A percentile compares a stretch with the other conserved stretches of the same genome.
phyloP scores from a whole-genome alignment of 768 basidiomycete genomes.

The Phaffia tasmanica region DNA sequence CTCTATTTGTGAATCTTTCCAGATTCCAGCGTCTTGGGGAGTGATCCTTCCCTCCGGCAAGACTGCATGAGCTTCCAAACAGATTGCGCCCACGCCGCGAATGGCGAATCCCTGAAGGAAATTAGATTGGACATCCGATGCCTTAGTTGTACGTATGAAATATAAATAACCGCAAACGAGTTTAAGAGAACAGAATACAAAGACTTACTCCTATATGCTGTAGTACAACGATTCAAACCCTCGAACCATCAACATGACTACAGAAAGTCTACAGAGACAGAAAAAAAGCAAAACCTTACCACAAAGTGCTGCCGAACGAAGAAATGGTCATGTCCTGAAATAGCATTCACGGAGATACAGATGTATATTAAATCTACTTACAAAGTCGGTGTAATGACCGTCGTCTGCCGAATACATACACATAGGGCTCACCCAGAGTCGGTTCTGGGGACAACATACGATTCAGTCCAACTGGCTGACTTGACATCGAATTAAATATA shows the following conservation, averaged over 20 bases:
- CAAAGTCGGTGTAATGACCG: conserved; percentile 67
- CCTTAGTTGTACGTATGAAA: not conserved
- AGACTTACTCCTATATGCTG: no score
- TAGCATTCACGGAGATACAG: no score
- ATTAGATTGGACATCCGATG: not conserved
- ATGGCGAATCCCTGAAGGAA: conserved; percentile 45
- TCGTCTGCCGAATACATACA: conserved; percentile 67
- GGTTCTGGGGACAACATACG: conserved; percentile 2
- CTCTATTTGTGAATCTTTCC: not conserved
- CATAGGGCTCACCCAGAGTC: conserved; percentile 54
- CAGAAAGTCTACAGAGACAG: no score
- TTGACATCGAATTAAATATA: conserved; percentile 34
- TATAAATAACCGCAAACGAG: not conserved
- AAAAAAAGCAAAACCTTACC: no score
- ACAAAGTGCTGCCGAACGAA: no score
- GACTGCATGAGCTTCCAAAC: conserved; percentile 63
- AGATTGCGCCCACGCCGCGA: conserved; percentile 58
- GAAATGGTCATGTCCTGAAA: no score
- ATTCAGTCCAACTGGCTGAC: not conserved
- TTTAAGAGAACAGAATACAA: not conserved
- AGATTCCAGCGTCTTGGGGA: conserved; percentile 49
- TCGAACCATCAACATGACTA: no score
- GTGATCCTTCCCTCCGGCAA: conserved; percentile 59
- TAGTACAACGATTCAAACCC: no score
- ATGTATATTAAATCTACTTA: no score